Conservation (phyloP, 2,329 filamentous ascomycete genomes). For the Paecilomyces variotii region DNA sequence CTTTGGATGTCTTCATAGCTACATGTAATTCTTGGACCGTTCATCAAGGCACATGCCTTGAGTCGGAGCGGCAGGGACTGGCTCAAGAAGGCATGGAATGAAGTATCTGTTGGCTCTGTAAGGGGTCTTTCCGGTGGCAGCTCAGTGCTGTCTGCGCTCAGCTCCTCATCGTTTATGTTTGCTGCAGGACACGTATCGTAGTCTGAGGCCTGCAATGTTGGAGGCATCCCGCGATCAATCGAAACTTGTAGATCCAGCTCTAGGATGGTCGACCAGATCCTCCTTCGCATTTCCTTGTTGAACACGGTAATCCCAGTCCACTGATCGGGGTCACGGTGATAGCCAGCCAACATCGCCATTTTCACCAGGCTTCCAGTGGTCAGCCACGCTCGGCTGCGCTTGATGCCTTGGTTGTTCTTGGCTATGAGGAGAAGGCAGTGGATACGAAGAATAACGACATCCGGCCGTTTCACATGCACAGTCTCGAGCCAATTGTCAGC, state of each 20-base stretch:
- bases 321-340: slow-evolving; percentile 37
- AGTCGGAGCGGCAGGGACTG: slow-evolving; percentile 19
- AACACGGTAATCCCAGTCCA: slow-evolving; percentile 29
- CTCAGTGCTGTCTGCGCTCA: slow-evolving; percentile 28
- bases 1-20: slow-evolving; percentile 33
- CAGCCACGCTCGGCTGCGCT: slow-evolving; percentile 46
- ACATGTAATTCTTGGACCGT: slow-evolving; percentile 28
- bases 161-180: slow-evolving; percentile 45
- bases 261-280: slow-evolving; percentile 50
- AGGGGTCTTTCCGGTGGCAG: slow-evolving; percentile 21
- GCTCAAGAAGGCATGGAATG: slow-evolving; percentile 6
- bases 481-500: slow-evolving; percentile 82
- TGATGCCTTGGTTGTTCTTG: slow-evolving; percentile 43
- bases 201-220: slow-evolving; percentile 33
- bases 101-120: slow-evolving; percentile 33
- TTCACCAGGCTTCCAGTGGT: slow-evolving; percentile 44
- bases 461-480: slow-evolving; percentile 53
- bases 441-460: slow-evolving; percentile 43
- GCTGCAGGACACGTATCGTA: slow-evolving; percentile 43
- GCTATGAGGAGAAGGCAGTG: slow-evolving; percentile 45
- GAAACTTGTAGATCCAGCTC: slow-evolving; percentile 51
- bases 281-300: slow-evolving; percentile 41
- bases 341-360: slow-evolving; percentile 45
- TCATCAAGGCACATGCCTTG: slow-evolving; percentile 27
- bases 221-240: slow-evolving; percentile 48